Evolutionary conservation across 208 protist genomes (phyloP).

Genomic region (Angomonas ambiguus): DNA sequence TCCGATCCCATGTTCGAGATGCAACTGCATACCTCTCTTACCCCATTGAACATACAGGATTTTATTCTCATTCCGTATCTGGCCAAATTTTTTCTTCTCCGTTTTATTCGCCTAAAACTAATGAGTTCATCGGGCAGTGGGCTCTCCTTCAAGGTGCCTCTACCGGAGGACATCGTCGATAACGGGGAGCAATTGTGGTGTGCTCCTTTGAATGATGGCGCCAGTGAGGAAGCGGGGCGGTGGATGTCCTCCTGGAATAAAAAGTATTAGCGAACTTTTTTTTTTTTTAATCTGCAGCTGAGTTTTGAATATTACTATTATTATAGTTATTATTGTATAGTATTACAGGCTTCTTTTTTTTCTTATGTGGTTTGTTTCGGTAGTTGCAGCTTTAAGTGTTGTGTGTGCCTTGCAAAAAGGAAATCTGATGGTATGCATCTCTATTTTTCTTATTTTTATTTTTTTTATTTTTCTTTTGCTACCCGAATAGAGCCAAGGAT

Average conservation of each 20-base stretch:
- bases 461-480: neutral
- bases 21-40: slow-evolving; percentile 56
- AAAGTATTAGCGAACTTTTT: neutral
- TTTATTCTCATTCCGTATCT: slow-evolving; percentile 67
- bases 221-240: slow-evolving; percentile 23
- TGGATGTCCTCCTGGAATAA: neutral
- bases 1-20: slow-evolving; percentile 82
- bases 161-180: slow-evolving; percentile 62
- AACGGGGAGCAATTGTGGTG: slow-evolving; percentile 50
- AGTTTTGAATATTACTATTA: neutral
- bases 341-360: slow-evolving; percentile 16
- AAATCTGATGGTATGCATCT: neutral
- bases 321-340: slow-evolving; percentile 8
- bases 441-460: neutral
- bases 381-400: neutral
- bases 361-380: slow-evolving; percentile 16
- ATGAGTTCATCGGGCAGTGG: slow-evolving; percentile 22
- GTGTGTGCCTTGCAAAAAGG: no score
- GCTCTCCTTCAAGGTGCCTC: slow-evolving; percentile 44
- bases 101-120: slow-evolving; percentile 43
- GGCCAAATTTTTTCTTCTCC: slow-evolving; percentile 61
- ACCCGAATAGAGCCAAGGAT: neutral
- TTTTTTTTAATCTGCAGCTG: neutral
- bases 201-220: slow-evolving; percentile 12
- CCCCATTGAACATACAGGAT: slow-evolving; percentile 52